A percentile compares a stretch with the other conserved stretches of the same genome.
These are phyloP conservation scores for Aspergillus fructus DNA, from an alignment of 2,329 filamentous ascomycete species.

Conservation along the genomic window DNA sequence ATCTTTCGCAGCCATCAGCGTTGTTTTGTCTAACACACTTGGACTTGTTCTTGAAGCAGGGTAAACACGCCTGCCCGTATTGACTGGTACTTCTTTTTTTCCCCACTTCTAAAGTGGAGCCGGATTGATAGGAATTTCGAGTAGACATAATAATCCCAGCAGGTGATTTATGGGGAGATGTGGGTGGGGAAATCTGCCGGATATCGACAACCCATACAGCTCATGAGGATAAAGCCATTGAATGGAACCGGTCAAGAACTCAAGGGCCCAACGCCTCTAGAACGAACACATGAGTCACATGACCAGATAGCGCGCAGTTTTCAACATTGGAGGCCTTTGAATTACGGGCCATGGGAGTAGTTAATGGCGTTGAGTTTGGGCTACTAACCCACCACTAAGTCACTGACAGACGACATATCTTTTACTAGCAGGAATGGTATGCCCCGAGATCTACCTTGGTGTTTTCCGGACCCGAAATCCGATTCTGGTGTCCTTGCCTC, in stretches of 20 bases:
- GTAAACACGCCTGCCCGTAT: background rate
- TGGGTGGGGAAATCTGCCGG: background rate
- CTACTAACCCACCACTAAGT: no score
- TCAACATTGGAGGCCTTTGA: no score
- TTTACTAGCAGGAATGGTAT: no score
- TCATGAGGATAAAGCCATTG: background rate
- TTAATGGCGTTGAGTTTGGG: no score
- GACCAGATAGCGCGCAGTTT: no score
- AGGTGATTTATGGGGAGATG: background rate
- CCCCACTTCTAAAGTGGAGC: background rate
- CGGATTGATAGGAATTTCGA: background rate
- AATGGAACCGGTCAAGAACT: background rate
- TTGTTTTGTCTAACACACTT: background rate
- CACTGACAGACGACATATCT: no score
- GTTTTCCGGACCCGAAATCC: no score
- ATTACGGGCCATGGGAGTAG: no score
- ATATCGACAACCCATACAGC: background rate
- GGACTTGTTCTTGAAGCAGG: constrained; percentile 6
- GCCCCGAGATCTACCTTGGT: no score
- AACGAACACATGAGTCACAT: no score
- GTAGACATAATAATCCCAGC: background rate
- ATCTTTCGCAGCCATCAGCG: background rate
- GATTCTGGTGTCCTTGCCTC: no score
- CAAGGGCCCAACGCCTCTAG: background rate
- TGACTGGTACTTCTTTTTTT: background rate